A percentile compares a stretch with the other conserved stretches of the same genome.
Conservation (phyloP, 768 basidiomycete genomes). For the Leccinum variicolor region DNA sequence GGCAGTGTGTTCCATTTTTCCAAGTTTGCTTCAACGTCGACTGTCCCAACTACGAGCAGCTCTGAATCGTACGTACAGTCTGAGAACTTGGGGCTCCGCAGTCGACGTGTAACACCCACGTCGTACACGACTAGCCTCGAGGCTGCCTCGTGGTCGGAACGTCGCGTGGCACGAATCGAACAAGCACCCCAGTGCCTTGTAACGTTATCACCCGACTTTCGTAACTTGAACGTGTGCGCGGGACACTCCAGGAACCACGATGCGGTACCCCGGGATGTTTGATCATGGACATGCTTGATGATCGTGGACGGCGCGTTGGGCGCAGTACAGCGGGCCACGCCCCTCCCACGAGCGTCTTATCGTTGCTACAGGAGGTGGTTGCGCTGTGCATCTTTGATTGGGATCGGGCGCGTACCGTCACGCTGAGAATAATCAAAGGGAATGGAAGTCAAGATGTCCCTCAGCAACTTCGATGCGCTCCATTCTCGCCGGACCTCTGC, state of each 20-base stretch:
- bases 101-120: neutral
- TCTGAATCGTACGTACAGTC: neutral
- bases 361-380: neutral
- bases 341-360: neutral
- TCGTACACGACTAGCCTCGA: conserved; percentile 9
- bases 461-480: neutral
- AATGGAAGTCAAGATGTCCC: neutral
- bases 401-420: neutral
- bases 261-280: neutral
- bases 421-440: neutral
- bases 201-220: neutral
- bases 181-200: neutral
- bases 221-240: neutral
- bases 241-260: neutral
- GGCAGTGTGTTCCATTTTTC: neutral
- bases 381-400: neutral
- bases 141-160: conserved; percentile 11
- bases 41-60: neutral
- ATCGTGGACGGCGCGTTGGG: neutral
- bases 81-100: neutral
- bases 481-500: neutral
- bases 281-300: neutral
- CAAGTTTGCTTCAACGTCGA: too few species aligned
- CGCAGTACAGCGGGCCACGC: too few species aligned
- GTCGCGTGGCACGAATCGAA: neutral